Conservation (phyloP, 805 yeast species). For the Ogataea polymorpha region DNA sequence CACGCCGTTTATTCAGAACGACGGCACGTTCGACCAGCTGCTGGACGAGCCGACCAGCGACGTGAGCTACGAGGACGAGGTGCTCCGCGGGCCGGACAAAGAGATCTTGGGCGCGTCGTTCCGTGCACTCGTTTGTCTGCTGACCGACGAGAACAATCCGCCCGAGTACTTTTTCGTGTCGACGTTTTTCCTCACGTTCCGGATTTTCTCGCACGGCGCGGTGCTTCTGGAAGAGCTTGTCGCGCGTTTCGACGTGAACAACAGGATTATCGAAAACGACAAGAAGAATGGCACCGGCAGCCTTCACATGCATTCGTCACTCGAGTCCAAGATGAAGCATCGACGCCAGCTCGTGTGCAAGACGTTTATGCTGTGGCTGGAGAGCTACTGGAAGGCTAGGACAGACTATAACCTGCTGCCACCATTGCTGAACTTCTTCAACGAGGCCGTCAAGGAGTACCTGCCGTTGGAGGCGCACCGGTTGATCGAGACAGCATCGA, state of each 20-base stretch:
- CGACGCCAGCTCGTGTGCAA: conserved; percentile 66
- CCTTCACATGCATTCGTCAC: conserved; percentile 35
- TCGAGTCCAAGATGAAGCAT: conserved; percentile 47
- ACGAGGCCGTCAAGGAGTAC: conserved; percentile 62
- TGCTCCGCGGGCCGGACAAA: conserved; percentile 49
- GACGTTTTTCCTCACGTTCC: conserved; percentile 73
- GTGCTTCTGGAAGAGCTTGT: conserved; percentile 69
- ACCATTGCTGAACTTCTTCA: conserved; percentile 72
- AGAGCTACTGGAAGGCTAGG: conserved; percentile 78
- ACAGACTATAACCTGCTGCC: conserved; percentile 60
- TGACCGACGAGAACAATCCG: conserved; percentile 62
- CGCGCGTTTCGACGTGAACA: conserved; percentile 55
- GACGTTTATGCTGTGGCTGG: conserved; percentile 80
- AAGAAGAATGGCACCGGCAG: conserved; percentile 17
- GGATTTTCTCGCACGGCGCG: conserved; percentile 63
- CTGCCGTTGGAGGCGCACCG: conserved; percentile 66
- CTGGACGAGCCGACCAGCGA: conserved; percentile 4
- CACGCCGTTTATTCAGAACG: conserved; percentile 30
- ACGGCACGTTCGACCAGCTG: conserved; percentile 24
- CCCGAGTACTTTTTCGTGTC: conserved; percentile 69
- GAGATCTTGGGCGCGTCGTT: conserved; percentile 67
- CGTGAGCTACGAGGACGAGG: conserved; percentile 38
- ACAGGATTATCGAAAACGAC: conserved; percentile 33
- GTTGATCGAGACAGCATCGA: conserved; percentile 61
- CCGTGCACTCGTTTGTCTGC: conserved; percentile 58